Evolutionary conservation across 306 rosid species (phyloP).

Genomic region (Astragalus glycyphyllos): DNA sequence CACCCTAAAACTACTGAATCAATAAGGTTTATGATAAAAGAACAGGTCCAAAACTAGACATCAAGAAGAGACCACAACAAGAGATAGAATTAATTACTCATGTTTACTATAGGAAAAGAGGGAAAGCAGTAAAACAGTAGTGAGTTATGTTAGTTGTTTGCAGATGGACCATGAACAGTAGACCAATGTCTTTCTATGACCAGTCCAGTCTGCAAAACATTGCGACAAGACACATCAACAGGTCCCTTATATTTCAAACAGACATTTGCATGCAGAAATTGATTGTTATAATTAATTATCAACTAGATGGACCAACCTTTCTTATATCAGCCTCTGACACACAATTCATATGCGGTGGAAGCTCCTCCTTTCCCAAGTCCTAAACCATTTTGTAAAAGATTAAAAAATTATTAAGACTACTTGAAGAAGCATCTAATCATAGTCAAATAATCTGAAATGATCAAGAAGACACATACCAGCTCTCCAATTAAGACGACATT

Average conservation of each 20-base stretch:
- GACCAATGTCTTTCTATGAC: no score
- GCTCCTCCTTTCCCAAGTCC: slow-evolving; percentile 90
- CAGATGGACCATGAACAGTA: no score
- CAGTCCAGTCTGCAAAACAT: background rate
- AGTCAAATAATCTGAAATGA: slow-evolving; percentile 26
- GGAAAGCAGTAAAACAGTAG: no score
- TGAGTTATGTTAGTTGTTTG: no score
- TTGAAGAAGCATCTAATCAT: background rate
- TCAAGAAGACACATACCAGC: slow-evolving; percentile 62
- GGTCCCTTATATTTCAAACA: slow-evolving; percentile 6
- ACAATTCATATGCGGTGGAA: slow-evolving; percentile 83
- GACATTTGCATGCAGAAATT: slow-evolving; percentile 1
- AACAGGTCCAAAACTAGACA: no score
- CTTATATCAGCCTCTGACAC: slow-evolving; percentile 77
- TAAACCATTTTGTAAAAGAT: slow-evolving; percentile 37
- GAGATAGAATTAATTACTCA: no score
- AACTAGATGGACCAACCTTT: slow-evolving; percentile 57
- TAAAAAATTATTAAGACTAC: slow-evolving; percentile 22
- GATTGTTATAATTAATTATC: background rate
- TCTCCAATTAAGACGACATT: slow-evolving; percentile 94
- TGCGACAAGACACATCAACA: slow-evolving; percentile 11
- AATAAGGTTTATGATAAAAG: no score
- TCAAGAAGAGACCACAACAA: no score
- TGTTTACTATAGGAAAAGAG: no score
- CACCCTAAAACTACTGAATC: no score